Evolutionary conservation across 83 land plant genomes (phyloP), one percentile per base, ranked within the genome.

Genomic region (Picea abies): DNA sequence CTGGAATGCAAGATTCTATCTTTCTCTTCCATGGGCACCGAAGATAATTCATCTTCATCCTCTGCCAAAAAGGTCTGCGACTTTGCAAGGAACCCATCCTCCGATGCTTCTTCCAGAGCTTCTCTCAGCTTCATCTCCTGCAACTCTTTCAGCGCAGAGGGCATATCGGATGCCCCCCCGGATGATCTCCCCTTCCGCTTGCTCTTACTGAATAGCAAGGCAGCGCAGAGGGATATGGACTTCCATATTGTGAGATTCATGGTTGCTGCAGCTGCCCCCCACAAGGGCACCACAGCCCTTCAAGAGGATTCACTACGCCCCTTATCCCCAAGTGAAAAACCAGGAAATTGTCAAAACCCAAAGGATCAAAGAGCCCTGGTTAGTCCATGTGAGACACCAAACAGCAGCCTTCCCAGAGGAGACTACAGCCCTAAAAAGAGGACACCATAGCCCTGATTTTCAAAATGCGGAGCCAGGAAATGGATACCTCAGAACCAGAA

Each of bases 101-200:
- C 82, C 6, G 73, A 64, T 35, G 82, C 82, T 25, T 80, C 82
- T 64, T 80, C 71, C 17, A 80, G 82, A 25, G 82, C 82, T 26
- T 80, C 73, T 25, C 82, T 80, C 56, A 80, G 82, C 49, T 80
- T 80, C 71, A 63, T 63, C 44, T 80, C 82, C 71, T 37, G 75
- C 56, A 25, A 32, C 76, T 65, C 71, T 44, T 66, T 80, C 4
- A 64, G 29, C 19, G 23, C 2, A 10, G 82, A n/a, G 11, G 73
- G 73, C 47, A n/a, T 80, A 4, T 66, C 52, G 32, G 52, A 39
- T 20, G 61, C 37, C 32, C 23, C 32, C 9, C 66, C 62, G 3
- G 69, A 2, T 32, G 63, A 58, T 52, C 29, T 62, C 29, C 62
- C 23, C 15, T 80, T 63, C 71, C 68, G 35, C 52, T 66, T 80